A percentile compares a stretch with the other conserved stretches of the same genome.
Evolutionary conservation across 768 basidiomycete species (phyloP).

Genomic region (Galerina marginata): DNA sequence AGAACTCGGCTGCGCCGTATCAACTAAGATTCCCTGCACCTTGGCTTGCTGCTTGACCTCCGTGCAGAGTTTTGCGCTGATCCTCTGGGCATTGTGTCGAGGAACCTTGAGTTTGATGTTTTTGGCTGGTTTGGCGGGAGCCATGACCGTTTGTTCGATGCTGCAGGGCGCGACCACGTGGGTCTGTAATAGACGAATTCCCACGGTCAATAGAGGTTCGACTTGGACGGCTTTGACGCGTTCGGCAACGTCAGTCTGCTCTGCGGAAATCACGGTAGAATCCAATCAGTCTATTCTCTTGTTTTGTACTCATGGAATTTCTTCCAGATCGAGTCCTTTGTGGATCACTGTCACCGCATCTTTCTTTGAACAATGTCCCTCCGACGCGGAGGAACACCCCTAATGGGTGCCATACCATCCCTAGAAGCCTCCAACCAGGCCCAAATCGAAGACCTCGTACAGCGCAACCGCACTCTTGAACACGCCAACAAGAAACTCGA

Average conservation of each 20-base stretch:
- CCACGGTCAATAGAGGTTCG: conserved; percentile 5
- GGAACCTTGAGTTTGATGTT: conserved; percentile 71
- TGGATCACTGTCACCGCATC: background rate
- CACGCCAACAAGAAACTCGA: conserved; percentile 60
- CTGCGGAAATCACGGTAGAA: background rate
- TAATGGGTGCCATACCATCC: conserved; percentile 40
- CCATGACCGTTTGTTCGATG: conserved; percentile 46
- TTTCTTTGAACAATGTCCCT: conserved; percentile 16
- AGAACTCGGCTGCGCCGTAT: conserved; percentile 65
- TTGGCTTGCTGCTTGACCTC: conserved; percentile 64
- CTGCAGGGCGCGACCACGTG: conserved; percentile 22
- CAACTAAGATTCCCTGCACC: conserved; percentile 52
- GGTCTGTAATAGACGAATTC: conserved; percentile 5
- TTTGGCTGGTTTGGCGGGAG: conserved; percentile 61
- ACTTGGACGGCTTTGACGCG: background rate
- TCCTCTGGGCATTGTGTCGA: conserved; percentile 74
- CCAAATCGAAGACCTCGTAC: conserved; percentile 78
- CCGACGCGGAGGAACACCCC: conserved; percentile 22
- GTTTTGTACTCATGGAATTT: background rate
- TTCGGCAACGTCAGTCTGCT: background rate
- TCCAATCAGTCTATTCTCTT: background rate
- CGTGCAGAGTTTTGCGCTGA: conserved; percentile 64
- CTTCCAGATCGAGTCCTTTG: background rate
- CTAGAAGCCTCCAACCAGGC: conserved; percentile 65
- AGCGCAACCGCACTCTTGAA: conserved; percentile 68